Evolutionary conservation across 371 early-diverging fungal species (phyloP).

Genomic region (Apophysomyces sp.): DNA sequence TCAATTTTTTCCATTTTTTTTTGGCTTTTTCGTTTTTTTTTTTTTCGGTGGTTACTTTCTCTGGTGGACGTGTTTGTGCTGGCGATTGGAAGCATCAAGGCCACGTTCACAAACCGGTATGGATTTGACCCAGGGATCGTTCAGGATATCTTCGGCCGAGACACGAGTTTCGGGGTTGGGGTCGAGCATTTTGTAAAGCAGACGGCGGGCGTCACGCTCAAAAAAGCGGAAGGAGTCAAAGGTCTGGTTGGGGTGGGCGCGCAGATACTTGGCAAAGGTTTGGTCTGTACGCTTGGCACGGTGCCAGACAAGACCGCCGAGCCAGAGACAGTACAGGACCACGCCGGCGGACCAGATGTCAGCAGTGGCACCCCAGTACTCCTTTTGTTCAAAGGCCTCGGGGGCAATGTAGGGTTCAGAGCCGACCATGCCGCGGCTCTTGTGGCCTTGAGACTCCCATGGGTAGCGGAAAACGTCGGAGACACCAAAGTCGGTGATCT

Average conservation of each 20-base stretch:
- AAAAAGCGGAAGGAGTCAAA: conserved; percentile 64
- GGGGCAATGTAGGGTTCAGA: conserved; percentile 93
- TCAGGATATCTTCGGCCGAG: conserved; percentile 56
- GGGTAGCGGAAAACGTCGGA: conserved; percentile 88
- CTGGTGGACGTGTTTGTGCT: conserved; percentile 8
- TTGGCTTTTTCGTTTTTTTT: too few species aligned
- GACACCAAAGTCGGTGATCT: conserved; percentile 98
- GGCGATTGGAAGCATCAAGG: conserved; percentile 17
- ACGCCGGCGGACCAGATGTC: conserved; percentile 89
- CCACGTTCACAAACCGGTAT: conserved; percentile 45
- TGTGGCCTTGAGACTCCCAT: conserved; percentile 72
- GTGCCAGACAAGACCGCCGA: conserved; percentile 65
- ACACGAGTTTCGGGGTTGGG: conserved; percentile 50
- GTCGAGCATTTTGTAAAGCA: conserved; percentile 54
- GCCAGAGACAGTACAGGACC: conserved; percentile 73
- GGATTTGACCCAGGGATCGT: conserved; percentile 70
- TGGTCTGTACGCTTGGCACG: conserved; percentile 68
- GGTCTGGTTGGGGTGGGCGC: conserved; percentile 42
- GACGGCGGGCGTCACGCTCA: conserved; percentile 49
- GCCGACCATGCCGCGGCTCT: conserved; percentile 83
- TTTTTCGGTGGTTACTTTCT: neutral
- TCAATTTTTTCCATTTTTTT: too few species aligned
- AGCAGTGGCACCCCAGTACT: conserved; percentile 76
- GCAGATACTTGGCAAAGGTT: conserved; percentile 52
- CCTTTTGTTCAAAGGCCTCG: conserved; percentile 69